phyloP scores from a whole-genome alignment of 208 protist species.

The Porcisia deanei region DNA sequence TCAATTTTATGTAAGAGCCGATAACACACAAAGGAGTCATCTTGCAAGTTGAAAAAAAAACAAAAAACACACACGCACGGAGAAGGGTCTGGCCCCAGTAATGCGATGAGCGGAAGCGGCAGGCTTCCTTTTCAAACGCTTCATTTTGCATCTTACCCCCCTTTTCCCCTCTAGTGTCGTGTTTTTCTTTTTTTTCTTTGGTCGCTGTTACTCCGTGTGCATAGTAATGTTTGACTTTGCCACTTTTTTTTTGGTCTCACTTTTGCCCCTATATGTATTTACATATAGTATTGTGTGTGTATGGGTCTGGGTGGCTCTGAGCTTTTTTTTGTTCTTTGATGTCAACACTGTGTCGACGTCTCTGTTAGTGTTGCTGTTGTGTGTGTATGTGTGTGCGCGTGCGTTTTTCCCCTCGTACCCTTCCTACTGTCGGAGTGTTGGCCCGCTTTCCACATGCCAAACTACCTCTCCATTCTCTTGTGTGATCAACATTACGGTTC shows the following conservation, averaged over 20 bases:
- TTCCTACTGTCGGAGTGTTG: background rate
- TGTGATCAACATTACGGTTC: slow-evolving; percentile 1
- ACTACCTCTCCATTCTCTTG: slow-evolving; percentile 3
- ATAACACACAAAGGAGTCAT: background rate
- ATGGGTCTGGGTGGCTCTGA: too few relatives aligned
- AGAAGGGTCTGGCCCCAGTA: background rate
- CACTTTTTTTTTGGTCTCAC: slow-evolving; percentile 2
- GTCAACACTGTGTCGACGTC: background rate
- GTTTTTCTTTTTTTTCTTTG: slow-evolving; percentile 21
- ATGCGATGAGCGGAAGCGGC: background rate
- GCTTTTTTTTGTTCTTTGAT: slow-evolving; percentile 6
- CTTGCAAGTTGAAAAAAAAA: background rate
- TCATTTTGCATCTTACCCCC: background rate
- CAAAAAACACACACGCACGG: background rate
- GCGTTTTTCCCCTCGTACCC: slow-evolving; percentile 6
- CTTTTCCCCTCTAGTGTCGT: background rate
- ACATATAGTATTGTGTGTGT: too few relatives aligned
- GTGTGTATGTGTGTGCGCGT: slow-evolving; percentile 5
- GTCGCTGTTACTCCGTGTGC: slow-evolving; percentile 2
- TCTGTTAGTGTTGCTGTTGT: slow-evolving; percentile 8
- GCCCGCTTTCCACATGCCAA: background rate
- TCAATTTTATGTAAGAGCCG: background rate
- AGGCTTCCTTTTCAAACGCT: background rate
- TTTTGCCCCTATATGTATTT: slow-evolving; percentile 7
- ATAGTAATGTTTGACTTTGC: background rate